Evolutionary conservation across 2,329 filamentous ascomycete genomes (phyloP).

Genomic region (Xylariales sp.): DNA sequence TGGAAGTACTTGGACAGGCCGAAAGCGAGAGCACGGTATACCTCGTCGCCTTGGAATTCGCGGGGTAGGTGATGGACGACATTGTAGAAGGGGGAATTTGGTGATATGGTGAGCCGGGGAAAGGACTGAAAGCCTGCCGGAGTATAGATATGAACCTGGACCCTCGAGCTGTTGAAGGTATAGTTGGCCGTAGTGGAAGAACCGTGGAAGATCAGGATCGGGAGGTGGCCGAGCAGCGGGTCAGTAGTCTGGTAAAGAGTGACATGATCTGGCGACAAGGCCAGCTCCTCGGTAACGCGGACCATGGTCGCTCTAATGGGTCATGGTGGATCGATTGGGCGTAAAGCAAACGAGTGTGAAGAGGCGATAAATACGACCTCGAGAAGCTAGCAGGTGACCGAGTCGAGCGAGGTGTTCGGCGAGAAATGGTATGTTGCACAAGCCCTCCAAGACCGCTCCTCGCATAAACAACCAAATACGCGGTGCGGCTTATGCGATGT

Average conservation of each 20-base stretch:
- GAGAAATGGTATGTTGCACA: constrained; percentile 25
- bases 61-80: constrained; percentile 91
- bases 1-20: constrained; percentile 94
- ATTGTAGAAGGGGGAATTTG: constrained; percentile 89
- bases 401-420: constrained; percentile 15
- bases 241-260: constrained; percentile 91
- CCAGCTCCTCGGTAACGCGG: constrained; percentile 81
- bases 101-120: constrained; percentile 90
- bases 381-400: constrained; percentile 22
- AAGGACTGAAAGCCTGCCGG: constrained; percentile 91
- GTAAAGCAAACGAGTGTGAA: constrained; percentile 37
- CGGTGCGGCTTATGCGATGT: constrained; percentile 37
- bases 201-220: constrained; percentile 91
- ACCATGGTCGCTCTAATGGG: constrained; percentile 75
- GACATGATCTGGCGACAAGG: constrained; percentile 82
- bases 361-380: constrained; percentile 29
- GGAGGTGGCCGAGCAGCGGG: constrained; percentile 80
- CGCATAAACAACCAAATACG: constrained; percentile 41
- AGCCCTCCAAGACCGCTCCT: constrained; percentile 26
- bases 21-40: constrained; percentile 91
- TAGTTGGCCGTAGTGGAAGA: constrained; percentile 90
- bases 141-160: constrained; percentile 93
- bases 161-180: constrained; percentile 87
- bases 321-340: constrained; percentile 51
- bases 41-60: constrained; percentile 94